These are phyloP conservation scores for Clavulina sp. DNA, from an alignment of 768 basidiomycete species.

Conservation along the genomic window DNA sequence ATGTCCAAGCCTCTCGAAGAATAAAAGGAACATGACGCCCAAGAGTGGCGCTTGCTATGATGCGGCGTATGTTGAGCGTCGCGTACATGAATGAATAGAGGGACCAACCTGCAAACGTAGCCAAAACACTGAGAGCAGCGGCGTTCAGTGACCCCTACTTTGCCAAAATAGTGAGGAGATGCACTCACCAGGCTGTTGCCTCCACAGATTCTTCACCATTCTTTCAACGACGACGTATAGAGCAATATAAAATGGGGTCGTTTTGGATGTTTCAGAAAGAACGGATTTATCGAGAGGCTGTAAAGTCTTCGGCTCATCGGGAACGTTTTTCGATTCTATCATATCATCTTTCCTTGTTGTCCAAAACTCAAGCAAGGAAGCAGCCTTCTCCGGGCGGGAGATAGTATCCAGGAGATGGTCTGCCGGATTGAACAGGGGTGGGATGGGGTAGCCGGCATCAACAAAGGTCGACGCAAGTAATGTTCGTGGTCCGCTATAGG, in stretches of 20 bases:
- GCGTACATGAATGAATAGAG: not conserved
- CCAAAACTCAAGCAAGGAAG: slow-evolving; percentile 7
- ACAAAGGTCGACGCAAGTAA: slow-evolving; percentile 8
- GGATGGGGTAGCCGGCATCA: slow-evolving; percentile 3
- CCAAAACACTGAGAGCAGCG: slow-evolving; percentile 9
- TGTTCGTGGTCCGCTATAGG: slow-evolving; percentile 9
- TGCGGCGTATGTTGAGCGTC: not conserved
- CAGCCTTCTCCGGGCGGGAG: slow-evolving; percentile 7
- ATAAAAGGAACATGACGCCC: slow-evolving; percentile 12
- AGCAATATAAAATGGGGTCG: slow-evolving; percentile 4
- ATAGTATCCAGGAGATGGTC: slow-evolving; percentile 14
- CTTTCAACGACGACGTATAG: slow-evolving; percentile 13
- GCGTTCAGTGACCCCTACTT: not conserved
- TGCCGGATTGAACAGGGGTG: slow-evolving; percentile 13
- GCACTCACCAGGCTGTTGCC: slow-evolving; percentile 10
- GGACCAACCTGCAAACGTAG: slow-evolving; percentile 8
- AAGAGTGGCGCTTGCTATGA: not conserved
- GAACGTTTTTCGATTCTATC: not conserved
- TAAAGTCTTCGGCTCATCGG: not conserved
- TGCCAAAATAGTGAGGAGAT: not conserved
- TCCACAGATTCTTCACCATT: slow-evolving; percentile 13
- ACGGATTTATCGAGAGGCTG: not conserved
- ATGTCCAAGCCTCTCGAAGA: slow-evolving; percentile 12
- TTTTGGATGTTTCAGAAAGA: not conserved
- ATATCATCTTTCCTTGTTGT: not conserved